Conservation (phyloP, 148 eudicot species). For the Fagopyrum esculentum region DNA sequence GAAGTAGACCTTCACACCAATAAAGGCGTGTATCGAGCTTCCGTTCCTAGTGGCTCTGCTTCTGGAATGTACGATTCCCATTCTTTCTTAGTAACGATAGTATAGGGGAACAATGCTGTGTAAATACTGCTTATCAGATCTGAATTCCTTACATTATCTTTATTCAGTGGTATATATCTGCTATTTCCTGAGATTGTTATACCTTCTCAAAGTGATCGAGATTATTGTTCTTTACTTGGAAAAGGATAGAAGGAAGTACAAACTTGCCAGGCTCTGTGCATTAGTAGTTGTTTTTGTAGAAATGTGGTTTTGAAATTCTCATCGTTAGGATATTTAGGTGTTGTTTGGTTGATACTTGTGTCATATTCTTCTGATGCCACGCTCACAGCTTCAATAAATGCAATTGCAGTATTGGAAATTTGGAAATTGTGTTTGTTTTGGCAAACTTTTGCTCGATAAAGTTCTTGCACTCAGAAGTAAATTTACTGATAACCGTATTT, state of each 20-base stretch:
- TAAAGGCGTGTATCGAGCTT: slow-evolving; percentile 87
- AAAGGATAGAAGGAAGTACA: not conserved
- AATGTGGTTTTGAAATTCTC: not conserved
- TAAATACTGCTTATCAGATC: not conserved
- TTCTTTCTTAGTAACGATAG: slow-evolving; percentile 1
- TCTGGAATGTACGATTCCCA: slow-evolving; percentile 55
- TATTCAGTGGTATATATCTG: not conserved
- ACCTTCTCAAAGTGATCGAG: not conserved
- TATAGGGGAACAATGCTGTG: not conserved
- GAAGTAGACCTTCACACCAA: slow-evolving; percentile 87
- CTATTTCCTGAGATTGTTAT: not conserved
- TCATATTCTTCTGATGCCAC: not conserved
- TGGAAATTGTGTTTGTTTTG: not conserved
- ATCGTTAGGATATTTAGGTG: not conserved
- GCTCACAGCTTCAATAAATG: not conserved
- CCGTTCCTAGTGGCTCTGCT: slow-evolving; percentile 76
- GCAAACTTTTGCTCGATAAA: not conserved
- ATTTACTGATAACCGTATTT: not conserved
- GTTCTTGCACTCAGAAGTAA: not conserved
- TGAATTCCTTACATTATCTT: not conserved
- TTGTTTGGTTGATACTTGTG: not conserved
- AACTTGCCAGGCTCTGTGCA: not conserved
- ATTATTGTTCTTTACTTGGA: not conserved
- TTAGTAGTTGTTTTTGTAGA: not conserved
- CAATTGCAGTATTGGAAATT: not conserved